phyloP scores from a whole-genome alignment of 1,284 basidiomycete species.

The Bondarzewia mesenterica region DNA sequence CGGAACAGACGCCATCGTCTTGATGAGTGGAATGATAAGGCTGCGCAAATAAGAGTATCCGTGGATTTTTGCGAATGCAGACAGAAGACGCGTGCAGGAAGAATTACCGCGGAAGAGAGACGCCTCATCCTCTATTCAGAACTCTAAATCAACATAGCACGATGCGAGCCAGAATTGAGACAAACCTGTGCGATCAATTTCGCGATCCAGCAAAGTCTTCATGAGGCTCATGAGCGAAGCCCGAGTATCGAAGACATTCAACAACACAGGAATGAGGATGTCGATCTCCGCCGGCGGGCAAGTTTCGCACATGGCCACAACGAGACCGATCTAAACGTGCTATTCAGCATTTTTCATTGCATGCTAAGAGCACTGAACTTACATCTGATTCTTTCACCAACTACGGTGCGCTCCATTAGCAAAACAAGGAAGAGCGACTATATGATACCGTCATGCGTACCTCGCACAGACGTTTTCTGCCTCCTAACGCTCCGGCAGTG shows the following conservation, averaged over 20 bases:
- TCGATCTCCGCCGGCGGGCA: constrained; percentile 76
- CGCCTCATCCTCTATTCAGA: constrained; percentile 58
- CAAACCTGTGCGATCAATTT: constrained; percentile 71
- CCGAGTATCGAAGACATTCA: constrained; percentile 81
- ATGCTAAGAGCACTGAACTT: constrained; percentile 17
- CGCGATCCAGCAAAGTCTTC: constrained; percentile 79
- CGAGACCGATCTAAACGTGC: constrained; percentile 64
- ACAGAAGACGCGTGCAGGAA: constrained; percentile 77
- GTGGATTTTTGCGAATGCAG: constrained; percentile 78
- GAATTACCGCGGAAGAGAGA: constrained; percentile 82
- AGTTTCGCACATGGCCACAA: constrained; percentile 79
- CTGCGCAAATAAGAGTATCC: constrained; percentile 84
- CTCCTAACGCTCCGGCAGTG: constrained; percentile 39
- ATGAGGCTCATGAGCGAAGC: constrained; percentile 67
- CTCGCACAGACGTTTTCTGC: constrained; percentile 58
- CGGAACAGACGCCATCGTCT: constrained; percentile 66
- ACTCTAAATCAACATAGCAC: not conserved
- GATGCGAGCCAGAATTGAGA: not conserved
- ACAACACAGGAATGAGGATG: constrained; percentile 77
- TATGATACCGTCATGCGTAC: constrained; percentile 31
- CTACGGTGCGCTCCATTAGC: constrained; percentile 28
- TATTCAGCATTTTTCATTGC: not conserved
- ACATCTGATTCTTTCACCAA: constrained; percentile 71
- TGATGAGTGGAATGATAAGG: constrained; percentile 70
- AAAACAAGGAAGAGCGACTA: constrained; percentile 3